Base-by-base conservation (phyloP, 345 rosid genomes). In the Eucalyptus marginata region DNA sequence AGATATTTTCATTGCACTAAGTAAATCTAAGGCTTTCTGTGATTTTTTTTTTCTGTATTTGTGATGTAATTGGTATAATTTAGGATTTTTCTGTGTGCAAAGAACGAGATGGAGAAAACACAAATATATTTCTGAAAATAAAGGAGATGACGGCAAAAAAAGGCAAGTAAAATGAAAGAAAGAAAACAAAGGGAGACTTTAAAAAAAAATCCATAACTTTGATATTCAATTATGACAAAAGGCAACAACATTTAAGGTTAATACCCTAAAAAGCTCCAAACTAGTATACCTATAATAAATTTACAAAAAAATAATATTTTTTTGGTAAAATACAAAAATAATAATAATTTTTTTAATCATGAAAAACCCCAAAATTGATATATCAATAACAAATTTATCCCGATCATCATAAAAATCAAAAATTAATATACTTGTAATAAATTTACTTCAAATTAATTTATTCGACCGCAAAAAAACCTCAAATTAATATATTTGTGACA, bases 221-320 rank as follows among this genome's bases (percentile, higher is more conserved):
- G 29, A 56, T 24, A 56, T 56, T 56, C 29, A 56, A 56, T 56
- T 56, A 22, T 13, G 18, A 62, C 71, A 29, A 62, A 62, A 62
- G 33, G 3, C 8, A 62, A 9, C 10, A 36, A 36, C 36, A 36
- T 36, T 36, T 18, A 18, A 10, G 24, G 8, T 52, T 18, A 13
- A 62, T 29, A 29, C 17, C 0, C 0, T 3, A 10, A 7, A 52
- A 52, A 52, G 7, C 4, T 52, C 1, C 1, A 52, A 52, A 52
- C 0, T 52, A 18, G 10, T 18, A 18, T 52, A 18, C 3, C 0
- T 18, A 52, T 18, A 52, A 52, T 0, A 52, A 52, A 52, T 52
- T 1, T 52, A 52, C 0, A 0, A 52, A 7, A 52, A 17, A 7
- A 0, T 17, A 7, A 1, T n/a, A n/a, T n/a, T n/a, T n/a, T n/a